These are phyloP conservation scores for Tricholoma sp. DNA, from an alignment of 768 basidiomycete genomes.

Conservation along the genomic window DNA sequence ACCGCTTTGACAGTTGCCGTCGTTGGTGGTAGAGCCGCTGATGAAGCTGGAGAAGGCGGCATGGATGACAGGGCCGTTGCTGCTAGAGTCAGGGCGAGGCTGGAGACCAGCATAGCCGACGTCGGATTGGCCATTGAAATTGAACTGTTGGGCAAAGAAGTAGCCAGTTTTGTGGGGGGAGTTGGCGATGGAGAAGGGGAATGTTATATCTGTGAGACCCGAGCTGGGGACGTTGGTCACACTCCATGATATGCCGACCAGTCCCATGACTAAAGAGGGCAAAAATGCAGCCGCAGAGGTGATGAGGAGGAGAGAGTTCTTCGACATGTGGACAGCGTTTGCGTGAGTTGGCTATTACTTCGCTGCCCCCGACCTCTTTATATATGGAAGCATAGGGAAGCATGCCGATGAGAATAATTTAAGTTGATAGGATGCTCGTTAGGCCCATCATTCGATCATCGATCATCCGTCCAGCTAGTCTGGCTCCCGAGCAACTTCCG, in stretches of 20 bases:
- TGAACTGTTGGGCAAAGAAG: constrained; percentile 1
- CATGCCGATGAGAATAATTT: too few relatives aligned
- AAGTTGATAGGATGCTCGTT: too few relatives aligned
- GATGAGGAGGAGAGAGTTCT: neutral
- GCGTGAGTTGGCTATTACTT: too few relatives aligned
- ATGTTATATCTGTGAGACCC: neutral
- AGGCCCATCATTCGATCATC: too few relatives aligned
- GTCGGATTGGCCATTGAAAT: neutral
- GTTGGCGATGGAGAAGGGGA: neutral
- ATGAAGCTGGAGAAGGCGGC: constrained; percentile 1
- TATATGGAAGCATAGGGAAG: too few relatives aligned
- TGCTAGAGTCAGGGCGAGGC: neutral
- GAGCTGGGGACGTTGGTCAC: neutral
- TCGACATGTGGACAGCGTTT: too few relatives aligned
- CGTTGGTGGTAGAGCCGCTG: neutral
- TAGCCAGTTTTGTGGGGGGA: neutral
- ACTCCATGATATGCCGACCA: neutral
- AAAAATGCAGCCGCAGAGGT: neutral
- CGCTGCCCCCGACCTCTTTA: too few relatives aligned
- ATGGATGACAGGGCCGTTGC: neutral
- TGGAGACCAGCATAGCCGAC: constrained; percentile 1
- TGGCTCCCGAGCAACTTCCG: too few relatives aligned
- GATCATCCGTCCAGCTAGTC: too few relatives aligned
- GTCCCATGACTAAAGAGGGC: neutral
- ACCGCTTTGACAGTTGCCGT: neutral